Conservation (phyloP, 2,329 filamentous ascomycete genomes). For the Scorias spongiosa region DNA sequence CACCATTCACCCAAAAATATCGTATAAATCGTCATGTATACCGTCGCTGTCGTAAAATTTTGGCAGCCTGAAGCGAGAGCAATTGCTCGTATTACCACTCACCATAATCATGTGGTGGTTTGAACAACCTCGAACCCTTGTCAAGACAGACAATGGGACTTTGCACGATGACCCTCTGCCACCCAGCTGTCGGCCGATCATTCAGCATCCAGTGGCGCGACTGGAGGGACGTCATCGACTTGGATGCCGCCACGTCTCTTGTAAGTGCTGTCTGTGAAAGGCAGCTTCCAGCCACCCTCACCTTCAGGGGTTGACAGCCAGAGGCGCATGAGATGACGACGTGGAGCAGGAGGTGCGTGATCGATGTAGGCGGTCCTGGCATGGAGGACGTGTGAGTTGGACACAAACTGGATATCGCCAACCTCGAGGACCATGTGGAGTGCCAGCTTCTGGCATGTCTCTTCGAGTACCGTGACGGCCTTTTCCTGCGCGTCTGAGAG, state of each 20-base stretch:
- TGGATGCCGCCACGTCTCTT: conserved; percentile 79
- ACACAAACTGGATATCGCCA: conserved; percentile 75
- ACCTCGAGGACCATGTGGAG: conserved; percentile 73
- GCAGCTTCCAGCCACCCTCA: conserved; percentile 70
- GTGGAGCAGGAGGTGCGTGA: conserved; percentile 47
- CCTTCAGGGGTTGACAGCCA: conserved; percentile 66
- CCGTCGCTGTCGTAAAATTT: too few relatives aligned
- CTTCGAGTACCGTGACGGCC: conserved; percentile 53
- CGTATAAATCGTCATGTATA: too few relatives aligned
- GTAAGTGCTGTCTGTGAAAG: conserved; percentile 63
- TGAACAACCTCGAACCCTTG: too few relatives aligned
- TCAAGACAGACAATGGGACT: too few relatives aligned
- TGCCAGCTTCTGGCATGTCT: conserved; percentile 53
- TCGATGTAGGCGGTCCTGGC: conserved; percentile 65
- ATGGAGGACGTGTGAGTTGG: conserved; percentile 64
- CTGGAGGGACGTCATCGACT: conserved; percentile 60
- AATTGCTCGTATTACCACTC: too few relatives aligned
- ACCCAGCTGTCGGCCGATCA: conserved; percentile 22
- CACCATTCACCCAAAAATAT: too few relatives aligned
- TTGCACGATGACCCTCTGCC: too few relatives aligned
- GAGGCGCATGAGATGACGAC: conserved; percentile 62
- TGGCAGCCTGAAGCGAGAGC: too few relatives aligned
- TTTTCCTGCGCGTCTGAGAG: conserved; percentile 51
- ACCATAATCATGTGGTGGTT: too few relatives aligned
- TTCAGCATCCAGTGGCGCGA: conserved; percentile 60